Base-by-base conservation (phyloP, 73 alveolate species). In the Paraurostyla sp. region DNA sequence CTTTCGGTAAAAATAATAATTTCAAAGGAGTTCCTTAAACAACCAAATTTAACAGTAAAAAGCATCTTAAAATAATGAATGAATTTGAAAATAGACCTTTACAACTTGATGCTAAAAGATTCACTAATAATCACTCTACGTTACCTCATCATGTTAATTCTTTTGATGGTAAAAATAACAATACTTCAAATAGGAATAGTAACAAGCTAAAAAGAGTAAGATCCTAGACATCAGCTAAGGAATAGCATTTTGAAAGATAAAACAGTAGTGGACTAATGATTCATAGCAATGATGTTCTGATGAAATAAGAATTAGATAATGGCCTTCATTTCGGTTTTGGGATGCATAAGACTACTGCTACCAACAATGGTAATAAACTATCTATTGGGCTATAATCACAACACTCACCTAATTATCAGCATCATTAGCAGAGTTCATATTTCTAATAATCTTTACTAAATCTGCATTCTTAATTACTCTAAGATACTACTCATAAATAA, bases 311-410 rank as follows among this genome's bases (percentile, higher is more conserved):
- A 20, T 54, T 13, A n/a, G n/a, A n/a, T n/a, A n/a, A n/a, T n/a
- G n/a, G n/a, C n/a, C n/a, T n/a, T n/a, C n/a, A n/a, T n/a, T 65
- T 65, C 23, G 82, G 41, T 18, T 65, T 65, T 40, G 82, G 82
- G 7, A 58, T 65, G 7, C 82, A 65, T 38, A 65, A 65, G 25
- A 56, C 82, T 0, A 7, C 78, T 16, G n/a, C n/a, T n/a, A n/a
- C n/a, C n/a, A n/a, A n/a, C n/a, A n/a, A n/a, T n/a, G n/a, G n/a
- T n/a, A 60, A 18, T 60, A 60, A 60, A 27, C 50, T 60, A 27
- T 60, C 78, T 9, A 9, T 60, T 13, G 78, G 78, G 4, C 3
- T 60, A 13, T 13, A 25, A 13, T 58, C 56, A 11, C 41, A 36
- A 6, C 41, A 18, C 56, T 65, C 82, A 9, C 82, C 82, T 11